These are phyloP conservation scores for Micractinium sp. DNA, from an alignment of 139 green algal species.

Conservation along the genomic window DNA sequence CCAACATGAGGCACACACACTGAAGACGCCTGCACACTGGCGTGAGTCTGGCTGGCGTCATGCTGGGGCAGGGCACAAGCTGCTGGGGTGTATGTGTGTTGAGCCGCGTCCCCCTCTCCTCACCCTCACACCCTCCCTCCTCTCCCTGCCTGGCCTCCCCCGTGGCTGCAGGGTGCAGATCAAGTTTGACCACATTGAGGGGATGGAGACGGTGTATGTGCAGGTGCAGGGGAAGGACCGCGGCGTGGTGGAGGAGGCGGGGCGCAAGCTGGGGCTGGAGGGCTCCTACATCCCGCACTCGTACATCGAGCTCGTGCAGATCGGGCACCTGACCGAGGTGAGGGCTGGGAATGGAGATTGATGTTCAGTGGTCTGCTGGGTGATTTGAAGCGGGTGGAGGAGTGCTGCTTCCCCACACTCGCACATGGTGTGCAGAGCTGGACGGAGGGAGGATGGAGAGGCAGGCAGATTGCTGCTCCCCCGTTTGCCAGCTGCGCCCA, in stretches of 20 bases:
- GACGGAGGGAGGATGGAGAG: too few species aligned
- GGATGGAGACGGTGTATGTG: constrained; percentile 69
- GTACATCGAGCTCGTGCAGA: constrained; percentile 96
- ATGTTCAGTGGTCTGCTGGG: too few species aligned
- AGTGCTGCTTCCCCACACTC: too few species aligned
- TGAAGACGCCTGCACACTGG: too few species aligned
- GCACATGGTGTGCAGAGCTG: too few species aligned
- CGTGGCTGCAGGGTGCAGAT: constrained; percentile 55
- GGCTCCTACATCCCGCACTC: constrained; percentile 86
- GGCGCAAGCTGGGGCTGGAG: constrained; percentile 77
- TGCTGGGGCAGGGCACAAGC: too few species aligned
- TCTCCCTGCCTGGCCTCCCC: too few species aligned
- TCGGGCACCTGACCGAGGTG: constrained; percentile 66
- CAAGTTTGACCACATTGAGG: constrained; percentile 89
- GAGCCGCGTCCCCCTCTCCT: too few species aligned
- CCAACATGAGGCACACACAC: too few species aligned
- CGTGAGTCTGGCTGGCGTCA: too few species aligned
- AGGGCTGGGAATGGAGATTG: not conserved
- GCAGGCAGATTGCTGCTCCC: not conserved
- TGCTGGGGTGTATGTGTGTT: too few species aligned
- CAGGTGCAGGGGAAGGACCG: constrained; percentile 85
- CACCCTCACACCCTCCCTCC: too few species aligned
- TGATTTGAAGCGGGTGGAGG: not conserved
- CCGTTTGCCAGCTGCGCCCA: not conserved
- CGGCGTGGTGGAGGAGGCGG: constrained; percentile 67